Percentiles rank a stretch among this genome's conserved stretches.
Conservation (phyloP, 2,329 filamentous ascomycete species). For the Chalara sp. region DNA sequence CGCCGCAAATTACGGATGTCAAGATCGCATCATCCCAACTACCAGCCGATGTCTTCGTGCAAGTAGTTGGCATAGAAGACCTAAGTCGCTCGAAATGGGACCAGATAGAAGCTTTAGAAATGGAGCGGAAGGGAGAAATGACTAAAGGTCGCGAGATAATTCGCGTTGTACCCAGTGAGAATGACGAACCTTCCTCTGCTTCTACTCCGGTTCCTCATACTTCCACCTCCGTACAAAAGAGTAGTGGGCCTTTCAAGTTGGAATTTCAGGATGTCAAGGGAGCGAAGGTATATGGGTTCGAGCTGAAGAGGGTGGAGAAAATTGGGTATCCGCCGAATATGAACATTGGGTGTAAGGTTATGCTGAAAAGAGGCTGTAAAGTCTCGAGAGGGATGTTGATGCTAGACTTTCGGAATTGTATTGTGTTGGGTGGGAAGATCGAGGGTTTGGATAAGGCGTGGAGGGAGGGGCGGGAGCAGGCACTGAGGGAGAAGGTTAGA, state of each 20-base stretch:
- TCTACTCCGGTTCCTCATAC: conserved; percentile 23
- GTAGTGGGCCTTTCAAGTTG: conserved; percentile 62
- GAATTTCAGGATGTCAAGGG: conserved; percentile 76
- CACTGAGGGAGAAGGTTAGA: conserved; percentile 55
- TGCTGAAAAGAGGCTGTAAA: conserved; percentile 59
- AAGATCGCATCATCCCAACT: conserved; percentile 50
- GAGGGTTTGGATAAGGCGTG: conserved; percentile 75
- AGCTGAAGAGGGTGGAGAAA: conserved; percentile 59
- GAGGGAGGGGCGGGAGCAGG: conserved; percentile 63
- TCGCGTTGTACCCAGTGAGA: conserved; percentile 50
- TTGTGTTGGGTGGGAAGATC: conserved; percentile 82
- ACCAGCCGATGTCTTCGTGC: conserved; percentile 59
- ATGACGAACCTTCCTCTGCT: conserved; percentile 6
- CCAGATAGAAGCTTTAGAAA: conserved; percentile 77
- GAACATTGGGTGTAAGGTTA: conserved; percentile 74
- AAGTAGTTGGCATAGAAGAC: conserved; percentile 83
- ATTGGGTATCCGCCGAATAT: conserved; percentile 52
- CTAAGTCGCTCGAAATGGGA: conserved; percentile 75
- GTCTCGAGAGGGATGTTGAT: conserved; percentile 74
- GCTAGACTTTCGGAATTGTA: conserved; percentile 60
- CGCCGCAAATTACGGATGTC: conserved; percentile 47
- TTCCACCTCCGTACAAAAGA: conserved; percentile 8
- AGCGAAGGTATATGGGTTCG: conserved; percentile 62
- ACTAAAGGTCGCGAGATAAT: conserved; percentile 77
- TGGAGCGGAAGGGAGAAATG: conserved; percentile 64